phyloP scores from a whole-genome alignment of 2,329 filamentous ascomycete genomes.

The Trematosphaeria pertusa region DNA sequence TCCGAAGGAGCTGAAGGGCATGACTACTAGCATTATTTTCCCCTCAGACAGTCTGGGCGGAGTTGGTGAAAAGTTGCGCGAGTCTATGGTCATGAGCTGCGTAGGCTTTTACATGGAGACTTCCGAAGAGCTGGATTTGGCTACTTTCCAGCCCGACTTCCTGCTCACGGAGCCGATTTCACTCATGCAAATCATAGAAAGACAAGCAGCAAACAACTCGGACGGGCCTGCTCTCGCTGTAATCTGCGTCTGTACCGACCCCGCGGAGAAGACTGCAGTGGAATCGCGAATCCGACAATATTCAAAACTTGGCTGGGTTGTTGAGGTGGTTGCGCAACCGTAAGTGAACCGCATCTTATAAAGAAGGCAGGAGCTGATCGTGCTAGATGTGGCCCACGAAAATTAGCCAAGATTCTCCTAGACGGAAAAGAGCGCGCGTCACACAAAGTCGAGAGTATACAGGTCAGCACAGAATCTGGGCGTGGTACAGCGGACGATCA shows the following conservation, averaged over 20 bases:
- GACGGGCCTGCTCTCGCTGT: constrained; percentile 27
- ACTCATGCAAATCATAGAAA: constrained; percentile 27
- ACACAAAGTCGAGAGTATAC: constrained; percentile 19
- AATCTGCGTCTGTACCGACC: constrained; percentile 38
- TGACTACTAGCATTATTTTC: constrained; percentile 29
- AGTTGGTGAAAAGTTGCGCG: constrained; percentile 32
- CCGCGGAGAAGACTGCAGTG: constrained; percentile 31
- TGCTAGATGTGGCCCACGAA: constrained; percentile 34
- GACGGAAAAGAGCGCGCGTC: constrained; percentile 29
- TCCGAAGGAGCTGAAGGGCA: constrained; percentile 24
- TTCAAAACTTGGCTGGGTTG: constrained; percentile 32
- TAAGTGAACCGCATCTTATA: no score
- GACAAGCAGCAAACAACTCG: constrained; percentile 18
- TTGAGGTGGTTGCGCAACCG: constrained; percentile 36
- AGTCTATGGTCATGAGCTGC: constrained; percentile 34
- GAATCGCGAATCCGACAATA: constrained; percentile 29
- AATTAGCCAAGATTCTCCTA: constrained; percentile 31
- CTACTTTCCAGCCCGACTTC: constrained; percentile 27
- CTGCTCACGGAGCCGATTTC: constrained; percentile 35
- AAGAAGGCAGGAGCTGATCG: no score
- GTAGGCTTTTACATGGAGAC: constrained; percentile 33
- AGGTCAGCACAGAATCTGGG: no score
- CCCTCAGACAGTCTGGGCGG: constrained; percentile 28
- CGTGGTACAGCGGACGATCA: constrained; percentile 11
- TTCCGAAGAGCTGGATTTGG: constrained; percentile 15